Base-by-base conservation (phyloP, 257 asterid genomes). In the Oldenlandia corymbosa region DNA sequence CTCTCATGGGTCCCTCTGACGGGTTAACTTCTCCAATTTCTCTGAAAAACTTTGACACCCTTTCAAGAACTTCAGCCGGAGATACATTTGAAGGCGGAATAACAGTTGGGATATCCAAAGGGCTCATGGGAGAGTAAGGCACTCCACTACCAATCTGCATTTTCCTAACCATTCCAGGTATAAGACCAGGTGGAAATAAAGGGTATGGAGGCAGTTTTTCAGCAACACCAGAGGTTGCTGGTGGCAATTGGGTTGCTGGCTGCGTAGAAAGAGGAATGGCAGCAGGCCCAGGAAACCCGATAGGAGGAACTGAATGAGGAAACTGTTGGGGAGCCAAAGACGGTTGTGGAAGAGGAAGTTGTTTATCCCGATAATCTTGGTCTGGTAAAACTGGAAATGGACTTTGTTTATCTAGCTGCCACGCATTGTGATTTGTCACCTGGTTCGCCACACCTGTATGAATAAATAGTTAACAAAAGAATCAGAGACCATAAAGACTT, bases 81-180 rank as follows among this genome's bases (percentile, higher is more conserved):
- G 94, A 70, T 18, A 79, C 85, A 23, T 73, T 85, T n/a, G 96
- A 81, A 32, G 99, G 92, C 41, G 99, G 99, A 65, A 93, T 85
- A 37, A 75, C 81, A 0, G 95, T 90, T 2, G 99, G 99, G 58
- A 93, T 93, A 69, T 93, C 99, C 48, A 93, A 82, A 66, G 97
- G 96, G 86, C 97, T 89, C 84, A 93, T 77, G 26, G 97, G 92
- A 52, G 96, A 93, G 74, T 93, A 93, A 34, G 99, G 99, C 39
- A 93, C 99, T 57, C 99, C 99, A 72, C 97, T 93, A 51, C 99
- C 99, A 52, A 93, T 90, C 83, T 90, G 99, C 99, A 93, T 90
- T 71, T 93, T 93, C 45, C 97, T 65, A 41, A 93, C 96, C 99
- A 93, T 93, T 53, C 99, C 97, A 0, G 99, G 99, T 45, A 93